These are phyloP conservation scores for Eimeria maxima DNA, from an alignment of 169 alveolate genomes.

Conservation along the genomic window DNA sequence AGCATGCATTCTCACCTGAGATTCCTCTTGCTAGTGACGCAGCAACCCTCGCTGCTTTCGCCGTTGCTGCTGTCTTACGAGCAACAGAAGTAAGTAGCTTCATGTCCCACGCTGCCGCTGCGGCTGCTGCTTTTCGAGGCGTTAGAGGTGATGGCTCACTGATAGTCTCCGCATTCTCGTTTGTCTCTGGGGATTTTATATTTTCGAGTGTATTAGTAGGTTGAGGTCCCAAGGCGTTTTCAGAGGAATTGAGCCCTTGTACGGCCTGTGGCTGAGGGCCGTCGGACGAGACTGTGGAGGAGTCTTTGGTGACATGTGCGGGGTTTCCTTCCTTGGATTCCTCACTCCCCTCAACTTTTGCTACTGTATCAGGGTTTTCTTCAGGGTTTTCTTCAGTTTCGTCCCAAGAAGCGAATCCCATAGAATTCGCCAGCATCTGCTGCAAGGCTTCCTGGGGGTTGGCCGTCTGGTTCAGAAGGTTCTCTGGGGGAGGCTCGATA, in stretches of 20 bases:
- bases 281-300: neutral
- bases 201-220: neutral
- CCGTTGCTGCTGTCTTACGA: neutral
- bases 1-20: neutral
- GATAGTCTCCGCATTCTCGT: neutral
- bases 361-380: neutral
- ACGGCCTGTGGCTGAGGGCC: neutral
- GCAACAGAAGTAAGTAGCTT: neutral
- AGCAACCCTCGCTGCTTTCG: conserved; percentile 17
- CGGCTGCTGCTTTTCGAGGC: neutral
- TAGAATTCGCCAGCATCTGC: neutral
- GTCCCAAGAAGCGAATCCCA: neutral
- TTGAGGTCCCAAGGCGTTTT: neutral
- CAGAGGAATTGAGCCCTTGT: neutral
- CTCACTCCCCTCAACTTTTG: neutral
- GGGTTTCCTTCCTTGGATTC: neutral
- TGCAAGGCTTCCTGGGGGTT: neutral
- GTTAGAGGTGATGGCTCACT: neutral
- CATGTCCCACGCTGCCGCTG: conserved; percentile 29
- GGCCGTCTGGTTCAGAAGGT: neutral
- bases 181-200: neutral
- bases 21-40: conserved; percentile 14
- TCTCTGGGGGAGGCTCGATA: neutral
- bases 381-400: neutral
- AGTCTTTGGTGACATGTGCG: neutral